These are phyloP conservation scores for Eurotiales sp. DNA, from an alignment of 2,329 filamentous ascomycete genomes.

Conservation along the genomic window DNA sequence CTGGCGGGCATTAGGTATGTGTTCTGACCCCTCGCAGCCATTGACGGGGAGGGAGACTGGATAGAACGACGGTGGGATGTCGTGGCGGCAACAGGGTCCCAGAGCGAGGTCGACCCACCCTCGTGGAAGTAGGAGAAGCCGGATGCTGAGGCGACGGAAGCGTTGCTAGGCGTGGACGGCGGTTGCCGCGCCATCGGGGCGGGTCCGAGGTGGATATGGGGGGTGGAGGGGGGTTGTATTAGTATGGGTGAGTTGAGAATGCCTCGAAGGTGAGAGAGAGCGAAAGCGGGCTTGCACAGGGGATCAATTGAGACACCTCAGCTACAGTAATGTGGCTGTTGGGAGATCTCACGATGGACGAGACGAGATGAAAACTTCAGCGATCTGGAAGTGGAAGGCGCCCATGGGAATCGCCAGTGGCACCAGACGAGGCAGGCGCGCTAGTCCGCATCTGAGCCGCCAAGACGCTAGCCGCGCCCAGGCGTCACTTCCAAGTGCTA, in stretches of 20 bases:
- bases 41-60: conserved; percentile 24
- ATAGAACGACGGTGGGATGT: conserved; percentile 26
- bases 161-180: conserved; percentile 22
- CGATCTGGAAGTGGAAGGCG: too few species aligned
- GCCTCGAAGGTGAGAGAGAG: too few species aligned
- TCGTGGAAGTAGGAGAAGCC: conserved; percentile 26
- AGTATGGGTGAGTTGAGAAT: too few species aligned
- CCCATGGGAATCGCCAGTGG: conserved; percentile 29
- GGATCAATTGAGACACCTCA: too few species aligned
- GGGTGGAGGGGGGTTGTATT: too few species aligned
- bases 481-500: too few species aligned
- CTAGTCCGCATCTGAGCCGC: neutral
- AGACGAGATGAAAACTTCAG: conserved; percentile 1
- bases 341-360: neutral
- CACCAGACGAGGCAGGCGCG: neutral
- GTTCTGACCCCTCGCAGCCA: conserved; percentile 53
- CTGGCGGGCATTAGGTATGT: conserved; percentile 91
- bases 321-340: too few species aligned
- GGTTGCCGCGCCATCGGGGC: conserved; percentile 30
- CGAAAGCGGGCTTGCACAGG: too few species aligned
- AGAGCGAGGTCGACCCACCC: conserved; percentile 26
- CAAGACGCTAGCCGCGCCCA: conserved; percentile 35
- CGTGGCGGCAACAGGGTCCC: conserved; percentile 17
- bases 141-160: conserved; percentile 19
- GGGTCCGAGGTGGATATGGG: conserved; percentile 11